These are phyloP conservation scores for Poa annua DNA, from an alignment of 176 grass and related monocot genomes.

Conservation along the genomic window DNA sequence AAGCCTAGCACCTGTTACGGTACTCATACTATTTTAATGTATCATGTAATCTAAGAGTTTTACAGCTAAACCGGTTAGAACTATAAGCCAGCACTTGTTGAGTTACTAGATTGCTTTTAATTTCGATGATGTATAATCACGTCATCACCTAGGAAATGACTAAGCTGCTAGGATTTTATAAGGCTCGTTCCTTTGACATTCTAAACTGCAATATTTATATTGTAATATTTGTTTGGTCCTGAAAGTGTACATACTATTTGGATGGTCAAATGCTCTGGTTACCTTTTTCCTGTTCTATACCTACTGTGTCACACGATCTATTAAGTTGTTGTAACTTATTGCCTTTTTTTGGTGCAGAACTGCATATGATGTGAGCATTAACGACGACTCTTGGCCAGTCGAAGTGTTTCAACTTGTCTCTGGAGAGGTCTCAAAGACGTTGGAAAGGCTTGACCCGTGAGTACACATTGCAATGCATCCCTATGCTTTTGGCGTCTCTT, in stretches of 20 bases:
- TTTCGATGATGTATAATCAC: neutral
- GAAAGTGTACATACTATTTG: neutral
- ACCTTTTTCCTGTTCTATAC: neutral
- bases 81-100: neutral
- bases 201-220: neutral
- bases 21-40: neutral
- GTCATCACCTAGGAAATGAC: neutral
- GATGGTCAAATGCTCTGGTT: neutral
- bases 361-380: conserved; percentile 94
- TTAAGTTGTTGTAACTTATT: neutral
- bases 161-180: neutral
- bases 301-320: neutral
- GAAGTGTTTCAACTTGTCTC: conserved; percentile 80
- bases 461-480: conserved; percentile 38
- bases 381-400: conserved; percentile 87
- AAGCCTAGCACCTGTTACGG: neutral
- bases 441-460: conserved; percentile 94
- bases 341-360: conserved; percentile 57
- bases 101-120: neutral
- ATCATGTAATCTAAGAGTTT: neutral
- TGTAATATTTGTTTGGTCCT: neutral
- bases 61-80: neutral
- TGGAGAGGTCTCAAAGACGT: conserved; percentile 74
- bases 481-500: conserved; percentile 6
- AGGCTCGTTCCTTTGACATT: neutral